These are phyloP conservation scores for Penicillium cinerascens DNA, from an alignment of 495 filamentous ascomycete genomes.

Conservation along the genomic window DNA sequence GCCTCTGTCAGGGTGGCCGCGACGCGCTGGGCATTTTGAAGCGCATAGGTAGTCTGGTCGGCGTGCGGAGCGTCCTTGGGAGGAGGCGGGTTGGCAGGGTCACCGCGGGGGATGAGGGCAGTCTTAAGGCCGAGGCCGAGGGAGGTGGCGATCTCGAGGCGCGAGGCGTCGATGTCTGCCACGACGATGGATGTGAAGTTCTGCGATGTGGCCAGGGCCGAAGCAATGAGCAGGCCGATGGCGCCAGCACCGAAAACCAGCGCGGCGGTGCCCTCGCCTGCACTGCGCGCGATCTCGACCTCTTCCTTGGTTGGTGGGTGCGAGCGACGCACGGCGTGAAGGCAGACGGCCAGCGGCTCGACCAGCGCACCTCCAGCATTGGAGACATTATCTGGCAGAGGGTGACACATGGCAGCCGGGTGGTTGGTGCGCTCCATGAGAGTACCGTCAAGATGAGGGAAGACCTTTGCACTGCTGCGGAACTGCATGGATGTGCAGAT, in stretches of 20 bases:
- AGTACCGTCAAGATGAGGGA: conserved; percentile 79
- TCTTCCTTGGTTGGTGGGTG: conserved; percentile 42
- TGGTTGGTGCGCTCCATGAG: conserved; percentile 77
- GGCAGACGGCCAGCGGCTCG: conserved; percentile 75
- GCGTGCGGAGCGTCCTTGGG: conserved; percentile 37
- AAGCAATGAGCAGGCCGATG: conserved; percentile 71
- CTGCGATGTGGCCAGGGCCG: conserved; percentile 55
- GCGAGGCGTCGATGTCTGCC: conserved; percentile 72
- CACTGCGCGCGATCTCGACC: conserved; percentile 15
- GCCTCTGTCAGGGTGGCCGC: conserved; percentile 38
- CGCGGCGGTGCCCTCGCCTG: conserved; percentile 46
- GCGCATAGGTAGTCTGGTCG: conserved; percentile 38
- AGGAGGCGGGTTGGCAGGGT: conserved; percentile 30
- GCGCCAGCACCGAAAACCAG: conserved; percentile 80
- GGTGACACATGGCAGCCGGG: conserved; percentile 53
- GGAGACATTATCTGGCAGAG: conserved; percentile 60
- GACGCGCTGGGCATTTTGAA: conserved; percentile 39
- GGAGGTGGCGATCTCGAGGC: conserved; percentile 67
- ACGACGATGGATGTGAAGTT: conserved; percentile 71
- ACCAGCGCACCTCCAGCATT: conserved; percentile 69
- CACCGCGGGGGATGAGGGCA: conserved; percentile 54
- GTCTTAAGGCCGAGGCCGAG: conserved; percentile 64
- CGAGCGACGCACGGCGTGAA: conserved; percentile 68
- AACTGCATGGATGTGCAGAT: conserved; percentile 80
- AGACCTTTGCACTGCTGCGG: conserved; percentile 71